Conservation (phyloP, 225 moss, liverwort and hornwort genomes). For the Pseudoscleropodium purum region DNA sequence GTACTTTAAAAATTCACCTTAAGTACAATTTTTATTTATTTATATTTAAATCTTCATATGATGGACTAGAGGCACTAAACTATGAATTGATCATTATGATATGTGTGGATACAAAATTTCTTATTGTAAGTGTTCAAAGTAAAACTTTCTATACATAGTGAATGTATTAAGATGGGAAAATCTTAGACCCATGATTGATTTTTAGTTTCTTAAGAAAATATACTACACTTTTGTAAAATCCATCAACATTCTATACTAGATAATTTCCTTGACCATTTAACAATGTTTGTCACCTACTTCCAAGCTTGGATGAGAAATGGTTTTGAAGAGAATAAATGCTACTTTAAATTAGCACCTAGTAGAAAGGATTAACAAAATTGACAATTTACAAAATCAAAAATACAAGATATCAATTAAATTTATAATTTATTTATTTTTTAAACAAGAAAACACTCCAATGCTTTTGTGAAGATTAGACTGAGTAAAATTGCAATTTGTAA, state of each 20-base stretch:
- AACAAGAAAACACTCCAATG: no score
- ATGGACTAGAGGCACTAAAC: neutral
- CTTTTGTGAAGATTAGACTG: no score
- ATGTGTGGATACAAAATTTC: neutral
- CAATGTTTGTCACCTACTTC: neutral
- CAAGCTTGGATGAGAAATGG: neutral
- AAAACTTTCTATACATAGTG: neutral
- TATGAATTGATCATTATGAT: neutral
- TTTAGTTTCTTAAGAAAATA: no score
- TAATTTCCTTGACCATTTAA: neutral
- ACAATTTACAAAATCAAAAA: neutral
- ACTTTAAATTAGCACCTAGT: neutral
- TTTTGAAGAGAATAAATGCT: neutral
- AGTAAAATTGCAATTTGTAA: neutral
- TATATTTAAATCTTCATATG: neutral
- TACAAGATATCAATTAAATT: neutral
- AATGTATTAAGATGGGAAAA: neutral
- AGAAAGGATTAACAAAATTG: neutral
- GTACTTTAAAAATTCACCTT: neutral
- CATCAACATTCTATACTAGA: neutral
- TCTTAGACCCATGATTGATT: neutral
- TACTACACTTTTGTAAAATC: neutral
- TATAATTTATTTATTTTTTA: no score
- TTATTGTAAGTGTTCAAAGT: neutral
- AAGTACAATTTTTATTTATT: neutral